These are phyloP conservation scores for Phytopythium aichiense DNA, from an alignment of 352 stramenopile genomes.

Conservation along the genomic window DNA sequence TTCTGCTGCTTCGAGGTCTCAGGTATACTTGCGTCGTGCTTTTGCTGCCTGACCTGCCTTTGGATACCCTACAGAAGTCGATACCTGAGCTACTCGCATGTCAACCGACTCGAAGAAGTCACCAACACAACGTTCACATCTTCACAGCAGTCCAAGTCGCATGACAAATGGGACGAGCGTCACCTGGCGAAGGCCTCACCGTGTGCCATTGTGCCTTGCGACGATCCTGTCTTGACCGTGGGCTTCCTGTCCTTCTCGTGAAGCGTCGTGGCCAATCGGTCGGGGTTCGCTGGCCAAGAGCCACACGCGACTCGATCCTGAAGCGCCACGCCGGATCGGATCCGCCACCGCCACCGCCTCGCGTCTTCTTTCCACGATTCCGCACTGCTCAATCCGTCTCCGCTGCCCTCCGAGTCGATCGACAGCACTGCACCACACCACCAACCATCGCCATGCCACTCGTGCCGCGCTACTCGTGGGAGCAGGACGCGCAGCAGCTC, in stretches of 20 bases:
- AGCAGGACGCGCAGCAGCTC: conserved; percentile 47
- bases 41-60: not conserved
- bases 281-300: not conserved
- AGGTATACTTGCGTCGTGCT: not conserved
- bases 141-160: not conserved
- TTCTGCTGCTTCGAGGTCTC: not conserved
- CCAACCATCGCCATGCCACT: conserved; percentile 42
- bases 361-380: not conserved
- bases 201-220: too few relatives aligned
- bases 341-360: not conserved
- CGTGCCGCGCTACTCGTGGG: conserved; percentile 59
- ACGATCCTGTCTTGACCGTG: too few relatives aligned
- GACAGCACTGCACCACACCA: not conserved
- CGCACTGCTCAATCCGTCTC: not conserved
- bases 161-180: too few relatives aligned
- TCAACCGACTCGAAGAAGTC: not conserved
- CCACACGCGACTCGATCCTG: not conserved
- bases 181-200: too few relatives aligned
- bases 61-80: conserved; percentile 1
- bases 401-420: not conserved
- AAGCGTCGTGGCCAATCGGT: not conserved
- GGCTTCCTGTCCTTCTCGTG: not conserved
- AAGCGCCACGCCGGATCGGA: not conserved
- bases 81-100: not conserved
- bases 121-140: not conserved